Conservation (phyloP, 345 rosid genomes). For the Aquilaria sinensis region DNA sequence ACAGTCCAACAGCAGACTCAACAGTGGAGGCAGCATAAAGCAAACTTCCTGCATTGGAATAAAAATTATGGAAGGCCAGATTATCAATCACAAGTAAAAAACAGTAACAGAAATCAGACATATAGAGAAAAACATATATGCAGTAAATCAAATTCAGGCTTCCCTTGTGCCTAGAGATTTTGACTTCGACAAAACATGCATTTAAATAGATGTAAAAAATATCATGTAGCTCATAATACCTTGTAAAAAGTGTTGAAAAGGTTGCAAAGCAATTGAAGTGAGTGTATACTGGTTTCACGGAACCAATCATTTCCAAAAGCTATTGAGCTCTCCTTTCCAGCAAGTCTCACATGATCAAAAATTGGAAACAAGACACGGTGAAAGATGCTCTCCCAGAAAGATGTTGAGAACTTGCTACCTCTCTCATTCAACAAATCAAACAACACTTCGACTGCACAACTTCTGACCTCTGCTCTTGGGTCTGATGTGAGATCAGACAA, state of each 20-base stretch:
- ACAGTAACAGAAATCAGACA: not conserved
- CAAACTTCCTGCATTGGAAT: slow-evolving; percentile 69
- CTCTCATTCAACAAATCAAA: slow-evolving; percentile 92
- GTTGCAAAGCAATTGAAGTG: slow-evolving; percentile 74
- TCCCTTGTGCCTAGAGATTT: no score
- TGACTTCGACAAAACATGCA: slow-evolving; percentile 32
- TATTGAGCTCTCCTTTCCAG: slow-evolving; percentile 68
- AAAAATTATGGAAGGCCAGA: slow-evolving; percentile 6
- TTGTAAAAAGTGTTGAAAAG: slow-evolving; percentile 66
- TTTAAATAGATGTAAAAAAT: not conserved
- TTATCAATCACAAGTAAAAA: slow-evolving; percentile 8
- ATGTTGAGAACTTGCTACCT: slow-evolving; percentile 74
- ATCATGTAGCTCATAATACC: slow-evolving; percentile 13
- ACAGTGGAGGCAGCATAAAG: slow-evolving; percentile 90
- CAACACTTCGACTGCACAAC: slow-evolving; percentile 87
- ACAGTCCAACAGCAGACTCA: slow-evolving; percentile 82
- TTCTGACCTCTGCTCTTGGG: slow-evolving; percentile 74
- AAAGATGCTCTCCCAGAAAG: slow-evolving; percentile 95
- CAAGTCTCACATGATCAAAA: slow-evolving; percentile 86
- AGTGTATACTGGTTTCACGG: slow-evolving; percentile 89
- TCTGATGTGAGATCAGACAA: slow-evolving; percentile 87
- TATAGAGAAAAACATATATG: no score
- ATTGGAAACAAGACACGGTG: slow-evolving; percentile 89
- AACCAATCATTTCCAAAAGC: slow-evolving; percentile 75
- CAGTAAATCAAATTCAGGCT: no score